A percentile compares a stretch with the other conserved stretches of the same genome.
Evolutionary conservation across 163 green algal species (phyloP).

Genomic region (Chlamydomonas reinhardtii): DNA sequence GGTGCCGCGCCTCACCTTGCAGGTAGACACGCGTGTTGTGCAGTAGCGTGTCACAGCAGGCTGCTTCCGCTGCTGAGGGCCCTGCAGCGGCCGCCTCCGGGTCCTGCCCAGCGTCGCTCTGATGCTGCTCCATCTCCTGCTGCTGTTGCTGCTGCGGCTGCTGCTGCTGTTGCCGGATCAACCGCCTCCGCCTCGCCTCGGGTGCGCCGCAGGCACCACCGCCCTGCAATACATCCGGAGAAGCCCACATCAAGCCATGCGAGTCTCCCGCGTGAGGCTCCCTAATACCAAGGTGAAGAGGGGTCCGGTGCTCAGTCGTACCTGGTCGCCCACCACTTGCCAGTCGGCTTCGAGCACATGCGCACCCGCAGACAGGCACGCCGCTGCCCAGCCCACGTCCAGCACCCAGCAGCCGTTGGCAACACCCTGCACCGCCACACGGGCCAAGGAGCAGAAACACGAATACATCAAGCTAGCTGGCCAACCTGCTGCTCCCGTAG

Average conservation of each 20-base stretch:
- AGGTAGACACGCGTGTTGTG: not conserved
- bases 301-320: too few species aligned
- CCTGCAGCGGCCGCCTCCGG: too few species aligned
- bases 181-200: constrained; percentile 7
- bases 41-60: not conserved
- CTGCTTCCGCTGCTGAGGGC: not conserved
- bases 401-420: constrained; percentile 28
- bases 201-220: constrained; percentile 27
- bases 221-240: too few species aligned
- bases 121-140: not conserved
- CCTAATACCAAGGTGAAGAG: too few species aligned
- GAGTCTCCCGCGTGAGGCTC: too few species aligned
- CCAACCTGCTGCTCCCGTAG: too few species aligned
- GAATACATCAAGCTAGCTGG: too few species aligned
- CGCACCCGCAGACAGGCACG: constrained; percentile 5
- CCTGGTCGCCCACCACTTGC: too few species aligned
- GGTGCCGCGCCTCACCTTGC: not conserved
- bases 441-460: not conserved
- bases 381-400: constrained; percentile 29
- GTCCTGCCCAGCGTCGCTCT: not conserved
- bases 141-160: not conserved
- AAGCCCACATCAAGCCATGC: too few species aligned
- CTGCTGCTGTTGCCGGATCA: not conserved
- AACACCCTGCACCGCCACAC: constrained; percentile 4
- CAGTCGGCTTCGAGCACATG: not conserved